Base-by-base conservation (phyloP, 768 basidiomycete species). In the Sarcodon aspratus region DNA sequence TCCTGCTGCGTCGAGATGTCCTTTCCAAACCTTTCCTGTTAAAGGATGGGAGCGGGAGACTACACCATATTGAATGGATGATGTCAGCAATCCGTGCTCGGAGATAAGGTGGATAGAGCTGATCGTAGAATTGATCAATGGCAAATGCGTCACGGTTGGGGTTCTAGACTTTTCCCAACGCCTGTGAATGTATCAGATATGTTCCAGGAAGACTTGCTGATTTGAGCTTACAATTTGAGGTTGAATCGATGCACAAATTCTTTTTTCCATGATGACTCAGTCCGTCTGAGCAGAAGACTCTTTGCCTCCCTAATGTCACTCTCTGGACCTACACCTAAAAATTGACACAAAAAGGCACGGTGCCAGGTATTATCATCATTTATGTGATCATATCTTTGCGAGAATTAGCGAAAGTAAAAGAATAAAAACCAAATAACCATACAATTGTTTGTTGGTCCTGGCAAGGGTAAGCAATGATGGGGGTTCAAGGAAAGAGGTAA, bases 321-420 rank as follows among this genome's bases (percentile, higher is more conserved):
- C 63, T 89, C 84, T 13, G 85, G 86, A 8, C 70, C 64, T 47
- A 88, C 73, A 45, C 76, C 79, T 40, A 88, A 61, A 58, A 79
- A 80, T 60, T 82, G 80, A 47, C 69, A 75, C 52, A 79, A 66
- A 62, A 86, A 87, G 31, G 89, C 88, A 17, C 78, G 69, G 46
- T 75, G 72, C 88, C 88, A 92, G 34, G 85, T 89, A 57, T 77
- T 80, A 51, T 92, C 88, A 56, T 85, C 74, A 48, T 74, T 74
- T 71, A 88, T 66, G 72, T 88, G 86, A 53, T 72, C 67, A 59
- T 73, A 27, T 27, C 21, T 27, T 27, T 27, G 21, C 21, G 21
- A 27, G 21, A 27, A 27, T 27, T 27, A 27, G 21, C 21, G 21
- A 27, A 27, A 27, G 21, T 27, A 27, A 27, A 27, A 27, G 21